Conservation (phyloP, 129 eudicot genomes). For the Kitagawia praeruptora region DNA sequence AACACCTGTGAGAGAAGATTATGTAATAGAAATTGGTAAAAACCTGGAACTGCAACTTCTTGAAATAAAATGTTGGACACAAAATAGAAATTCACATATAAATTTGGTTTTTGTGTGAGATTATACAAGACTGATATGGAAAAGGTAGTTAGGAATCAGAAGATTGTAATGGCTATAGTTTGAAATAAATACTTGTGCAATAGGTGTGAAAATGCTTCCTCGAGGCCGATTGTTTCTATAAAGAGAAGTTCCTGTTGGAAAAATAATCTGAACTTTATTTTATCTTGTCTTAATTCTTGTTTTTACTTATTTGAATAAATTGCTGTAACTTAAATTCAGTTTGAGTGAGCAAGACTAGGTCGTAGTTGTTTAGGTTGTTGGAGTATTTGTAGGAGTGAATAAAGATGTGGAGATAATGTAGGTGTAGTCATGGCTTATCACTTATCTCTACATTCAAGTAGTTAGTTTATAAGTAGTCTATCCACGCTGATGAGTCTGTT, state of each 20-base stretch:
- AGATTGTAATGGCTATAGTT: not conserved
- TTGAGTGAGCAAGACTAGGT: too few relatives aligned
- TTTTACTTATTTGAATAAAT: too few relatives aligned
- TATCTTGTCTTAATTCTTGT: too few relatives aligned
- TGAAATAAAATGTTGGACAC: not conserved
- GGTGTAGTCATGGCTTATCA: too few relatives aligned
- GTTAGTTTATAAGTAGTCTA: too few relatives aligned
- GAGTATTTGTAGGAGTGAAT: too few relatives aligned
- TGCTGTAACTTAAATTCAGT: too few relatives aligned
- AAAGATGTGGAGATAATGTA: too few relatives aligned
- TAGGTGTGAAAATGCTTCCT: slow-evolving; percentile 75
- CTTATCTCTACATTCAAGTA: too few relatives aligned
- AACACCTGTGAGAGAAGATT: slow-evolving; percentile 32
- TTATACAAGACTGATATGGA: not conserved
- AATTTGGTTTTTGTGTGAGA: not conserved
- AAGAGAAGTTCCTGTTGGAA: slow-evolving; percentile 15
- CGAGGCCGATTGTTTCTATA: slow-evolving; percentile 51
- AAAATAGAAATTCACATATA: not conserved
- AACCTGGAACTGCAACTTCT: not conserved
- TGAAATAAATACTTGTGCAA: slow-evolving; percentile 43
- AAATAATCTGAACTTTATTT: too few relatives aligned
- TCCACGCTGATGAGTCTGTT: too few relatives aligned
- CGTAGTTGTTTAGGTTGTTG: too few relatives aligned
- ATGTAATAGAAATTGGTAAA: not conserved
- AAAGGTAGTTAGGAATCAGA: not conserved